Evolutionary conservation across 345 rosid species (phyloP).

Genomic region (Eucalyptus paniculata): DNA sequence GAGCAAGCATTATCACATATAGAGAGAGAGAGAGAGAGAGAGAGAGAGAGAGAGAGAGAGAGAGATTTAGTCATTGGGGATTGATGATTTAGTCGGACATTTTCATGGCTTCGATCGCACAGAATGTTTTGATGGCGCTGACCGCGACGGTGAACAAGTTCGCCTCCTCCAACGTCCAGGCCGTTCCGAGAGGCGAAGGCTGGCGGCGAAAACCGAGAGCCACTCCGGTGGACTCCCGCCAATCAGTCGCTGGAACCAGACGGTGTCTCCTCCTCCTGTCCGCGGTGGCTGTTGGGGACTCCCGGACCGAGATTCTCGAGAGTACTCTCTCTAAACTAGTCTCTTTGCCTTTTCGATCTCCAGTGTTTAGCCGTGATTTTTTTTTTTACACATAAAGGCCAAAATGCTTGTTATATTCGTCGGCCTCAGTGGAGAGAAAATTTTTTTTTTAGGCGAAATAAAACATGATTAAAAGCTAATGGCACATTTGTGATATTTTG

Average conservation of each 20-base stretch:
- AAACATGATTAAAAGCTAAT: background rate
- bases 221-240: background rate
- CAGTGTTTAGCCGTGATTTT: background rate
- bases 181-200: conserved; percentile 45
- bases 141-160: conserved; percentile 87
- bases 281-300: conserved; percentile 20
- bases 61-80: background rate
- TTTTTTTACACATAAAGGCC: accelerated
- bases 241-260: conserved; percentile 2
- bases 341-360: background rate
- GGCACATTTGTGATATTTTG: background rate
- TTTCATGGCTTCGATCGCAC: conserved; percentile 30
- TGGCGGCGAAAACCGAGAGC: background rate
- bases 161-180: conserved; percentile 64
- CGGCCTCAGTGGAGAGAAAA: background rate
- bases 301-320: conserved; percentile 52
- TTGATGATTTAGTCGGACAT: background rate
- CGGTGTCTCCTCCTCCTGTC: conserved; percentile 58
- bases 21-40: background rate
- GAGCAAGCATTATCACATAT: background rate
- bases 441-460: background rate
- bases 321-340: conserved; percentile 11
- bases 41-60: background rate
- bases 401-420: background rate
- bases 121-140: conserved; percentile 81